Evolutionary conservation across 164 flowering plant genomes (phyloP).

Genomic region (Vitis rupestris): DNA sequence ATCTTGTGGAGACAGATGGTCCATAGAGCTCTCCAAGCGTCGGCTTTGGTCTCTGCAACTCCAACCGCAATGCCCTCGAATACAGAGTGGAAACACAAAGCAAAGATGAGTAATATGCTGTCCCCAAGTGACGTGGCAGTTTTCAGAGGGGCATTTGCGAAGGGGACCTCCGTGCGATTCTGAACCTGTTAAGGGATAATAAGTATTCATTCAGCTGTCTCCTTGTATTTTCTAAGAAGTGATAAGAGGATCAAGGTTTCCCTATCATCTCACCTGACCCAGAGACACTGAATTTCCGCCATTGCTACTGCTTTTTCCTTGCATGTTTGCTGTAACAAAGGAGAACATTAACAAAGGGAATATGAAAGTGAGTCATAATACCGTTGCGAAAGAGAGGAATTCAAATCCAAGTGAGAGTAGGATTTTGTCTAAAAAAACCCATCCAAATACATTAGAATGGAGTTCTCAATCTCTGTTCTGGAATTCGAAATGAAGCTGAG

Average conservation of each 20-base stretch:
- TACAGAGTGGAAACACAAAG: conserved; percentile 71
- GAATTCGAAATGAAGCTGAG: too few relatives aligned
- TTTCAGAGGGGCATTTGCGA: conserved; percentile 14
- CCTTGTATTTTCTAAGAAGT: too few relatives aligned
- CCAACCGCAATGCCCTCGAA: conserved; percentile 86
- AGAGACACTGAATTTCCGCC: conserved; percentile 7
- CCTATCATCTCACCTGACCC: too few relatives aligned
- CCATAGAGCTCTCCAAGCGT: conserved; percentile 81
- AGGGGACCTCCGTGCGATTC: conserved; percentile 5
- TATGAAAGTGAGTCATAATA: not conserved
- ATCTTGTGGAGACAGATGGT: conserved; percentile 67
- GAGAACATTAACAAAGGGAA: not conserved
- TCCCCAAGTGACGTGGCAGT: conserved; percentile 54
- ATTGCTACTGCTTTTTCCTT: conserved; percentile 10
- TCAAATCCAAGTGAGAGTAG: too few relatives aligned
- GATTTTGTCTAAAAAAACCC: too few relatives aligned
- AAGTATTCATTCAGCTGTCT: not conserved
- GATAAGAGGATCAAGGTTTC: too few relatives aligned
- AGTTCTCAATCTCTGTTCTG: too few relatives aligned
- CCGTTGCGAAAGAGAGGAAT: too few relatives aligned
- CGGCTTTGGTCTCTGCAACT: conserved; percentile 61
- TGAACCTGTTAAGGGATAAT: conserved; percentile 22
- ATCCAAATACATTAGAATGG: too few relatives aligned
- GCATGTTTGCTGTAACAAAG: conserved; percentile 25
- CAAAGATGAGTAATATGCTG: conserved; percentile 56